Percentiles rank a stretch among this genome's conserved stretches.
Conservation (phyloP, 148 eudicot genomes). For the Persicaria maculosa region DNA sequence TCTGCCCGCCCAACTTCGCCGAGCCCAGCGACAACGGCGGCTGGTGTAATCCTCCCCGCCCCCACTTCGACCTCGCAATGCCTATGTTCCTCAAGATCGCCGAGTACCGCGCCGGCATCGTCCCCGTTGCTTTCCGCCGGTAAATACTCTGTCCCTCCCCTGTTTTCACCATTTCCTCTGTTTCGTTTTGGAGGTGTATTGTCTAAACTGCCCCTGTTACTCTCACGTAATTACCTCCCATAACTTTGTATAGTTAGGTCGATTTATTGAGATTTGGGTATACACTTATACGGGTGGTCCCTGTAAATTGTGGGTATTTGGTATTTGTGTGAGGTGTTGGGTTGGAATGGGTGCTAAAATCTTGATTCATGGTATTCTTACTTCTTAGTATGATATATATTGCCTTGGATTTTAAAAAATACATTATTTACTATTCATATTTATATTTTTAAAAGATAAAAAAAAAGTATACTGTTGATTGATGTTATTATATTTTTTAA, state of each 20-base stretch:
- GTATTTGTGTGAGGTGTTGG: no score
- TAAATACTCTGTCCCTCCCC: slow-evolving; percentile 1
- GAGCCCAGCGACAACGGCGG: slow-evolving; percentile 72
- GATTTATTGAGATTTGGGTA: no score
- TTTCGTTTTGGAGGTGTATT: background rate
- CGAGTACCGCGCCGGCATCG: slow-evolving; percentile 83
- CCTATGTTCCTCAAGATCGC: slow-evolving; percentile 31
- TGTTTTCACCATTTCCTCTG: background rate
- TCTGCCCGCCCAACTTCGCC: slow-evolving; percentile 82
- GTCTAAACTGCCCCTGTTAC: background rate
- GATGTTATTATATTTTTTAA: no score
- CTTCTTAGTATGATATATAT: no score
- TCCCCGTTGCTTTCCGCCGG: slow-evolving; percentile 78
- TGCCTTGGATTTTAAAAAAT: no score
- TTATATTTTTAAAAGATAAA: no score
- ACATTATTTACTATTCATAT: no score
- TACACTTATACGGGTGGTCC: no score
- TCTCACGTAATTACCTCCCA: background rate
- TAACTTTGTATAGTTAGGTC: background rate
- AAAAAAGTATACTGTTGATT: no score
- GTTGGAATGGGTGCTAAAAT: no score
- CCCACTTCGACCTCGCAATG: slow-evolving; percentile 85
- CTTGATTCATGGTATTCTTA: no score
- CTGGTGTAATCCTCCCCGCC: slow-evolving; percentile 89
- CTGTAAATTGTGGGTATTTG: no score